phyloP scores from a whole-genome alignment of 805 yeast species.

The Candida khao-thaluensis region DNA sequence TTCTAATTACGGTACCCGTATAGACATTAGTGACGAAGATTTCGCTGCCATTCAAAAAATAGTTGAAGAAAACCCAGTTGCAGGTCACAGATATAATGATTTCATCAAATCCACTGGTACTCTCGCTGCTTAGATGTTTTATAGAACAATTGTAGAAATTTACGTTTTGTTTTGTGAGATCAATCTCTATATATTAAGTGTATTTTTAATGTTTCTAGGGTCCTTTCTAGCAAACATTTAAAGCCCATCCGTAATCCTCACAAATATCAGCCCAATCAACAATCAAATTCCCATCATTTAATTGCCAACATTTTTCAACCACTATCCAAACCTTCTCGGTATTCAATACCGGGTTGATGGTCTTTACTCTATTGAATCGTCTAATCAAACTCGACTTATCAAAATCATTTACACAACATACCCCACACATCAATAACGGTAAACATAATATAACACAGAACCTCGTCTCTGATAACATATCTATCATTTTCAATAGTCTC shows the following conservation, averaged over 20 bases:
- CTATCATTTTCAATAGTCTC: constrained; percentile 6
- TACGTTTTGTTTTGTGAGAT: too few relatives aligned
- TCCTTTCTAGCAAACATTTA: constrained; percentile 16
- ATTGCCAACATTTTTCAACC: constrained; percentile 21
- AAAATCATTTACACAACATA: constrained; percentile 19
- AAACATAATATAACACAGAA: constrained; percentile 19
- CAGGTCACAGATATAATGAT: constrained; percentile 7
- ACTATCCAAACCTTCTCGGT: constrained; percentile 17
- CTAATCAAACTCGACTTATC: constrained; percentile 21
- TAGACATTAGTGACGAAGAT: constrained; percentile 55
- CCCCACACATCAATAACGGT: constrained; percentile 25
- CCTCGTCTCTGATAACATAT: constrained; percentile 8
- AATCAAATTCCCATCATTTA: constrained; percentile 17
- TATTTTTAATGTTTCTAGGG: too few relatives aligned
- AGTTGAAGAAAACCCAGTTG: constrained; percentile 1
- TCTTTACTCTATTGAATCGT: constrained; percentile 15
- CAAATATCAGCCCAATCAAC: constrained; percentile 27
- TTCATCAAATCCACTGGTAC: background rate
- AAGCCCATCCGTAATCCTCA: constrained; percentile 25
- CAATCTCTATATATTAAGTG: too few relatives aligned
- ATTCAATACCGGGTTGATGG: constrained; percentile 20
- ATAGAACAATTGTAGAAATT: too few relatives aligned
- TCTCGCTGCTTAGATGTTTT: constrained; percentile 1
- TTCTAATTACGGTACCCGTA: constrained; percentile 51
- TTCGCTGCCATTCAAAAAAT: constrained; percentile 47